Evolutionary conservation across 257 asterid genomes (phyloP).

Genomic region (Forsythia suspensa): DNA sequence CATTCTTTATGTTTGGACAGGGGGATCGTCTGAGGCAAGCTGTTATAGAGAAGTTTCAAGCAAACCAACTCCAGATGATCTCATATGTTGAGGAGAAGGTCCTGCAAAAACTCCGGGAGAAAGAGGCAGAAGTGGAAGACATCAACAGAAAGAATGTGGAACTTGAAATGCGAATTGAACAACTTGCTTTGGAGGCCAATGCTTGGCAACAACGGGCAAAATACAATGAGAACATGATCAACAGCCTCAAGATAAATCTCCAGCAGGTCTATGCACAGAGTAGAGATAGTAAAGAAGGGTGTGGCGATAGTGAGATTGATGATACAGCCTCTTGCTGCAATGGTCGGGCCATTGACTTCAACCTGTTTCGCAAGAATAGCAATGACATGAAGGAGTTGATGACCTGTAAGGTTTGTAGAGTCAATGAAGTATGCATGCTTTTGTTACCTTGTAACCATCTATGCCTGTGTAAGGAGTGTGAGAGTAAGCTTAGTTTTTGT

Average conservation of each 20-base stretch:
- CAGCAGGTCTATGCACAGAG: slow-evolving; percentile 75
- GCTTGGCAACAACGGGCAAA: slow-evolving; percentile 94
- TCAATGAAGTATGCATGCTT: slow-evolving; percentile 76
- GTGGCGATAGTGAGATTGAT: slow-evolving; percentile 93
- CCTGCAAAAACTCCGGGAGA: slow-evolving; percentile 67
- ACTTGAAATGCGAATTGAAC: slow-evolving; percentile 72
- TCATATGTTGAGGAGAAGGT: slow-evolving; percentile 82
- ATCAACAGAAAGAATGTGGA: slow-evolving; percentile 78
- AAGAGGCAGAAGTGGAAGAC: slow-evolving; percentile 70
- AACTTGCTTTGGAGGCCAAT: slow-evolving; percentile 68
- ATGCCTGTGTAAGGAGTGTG: slow-evolving; percentile 92
- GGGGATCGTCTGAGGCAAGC: slow-evolving; percentile 83
- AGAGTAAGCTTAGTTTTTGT: slow-evolving; percentile 65
- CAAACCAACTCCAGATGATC: slow-evolving; percentile 76
- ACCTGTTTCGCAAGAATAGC: slow-evolving; percentile 44
- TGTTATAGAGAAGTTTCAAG: slow-evolving; percentile 73
- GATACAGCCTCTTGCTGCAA: slow-evolving; percentile 88
- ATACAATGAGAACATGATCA: slow-evolving; percentile 74
- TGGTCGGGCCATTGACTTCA: slow-evolving; percentile 54
- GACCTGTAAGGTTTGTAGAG: slow-evolving; percentile 87
- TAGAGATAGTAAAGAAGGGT: slow-evolving; percentile 92
- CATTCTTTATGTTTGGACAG: slow-evolving; percentile 36
- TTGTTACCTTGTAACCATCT: slow-evolving; percentile 96
- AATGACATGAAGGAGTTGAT: slow-evolving; percentile 57
- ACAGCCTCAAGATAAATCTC: slow-evolving; percentile 65